A percentile compares a stretch with the other conserved stretches of the same genome.
phyloP scores from a whole-genome alignment of 129 eudicot genomes.

The Daucus carota region DH1_v3.0 NC_030383.2:3974001-3974500 shows the following conservation, averaged over 20 bases:
- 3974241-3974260: slow-evolving; percentile 76
- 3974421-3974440: neutral
- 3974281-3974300: slow-evolving; percentile 40
- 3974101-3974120: slow-evolving; percentile 73
- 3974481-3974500: neutral
- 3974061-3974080: slow-evolving; percentile 29
- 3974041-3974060: slow-evolving; percentile 72
- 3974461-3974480: neutral
- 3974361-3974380: slow-evolving; percentile 46
- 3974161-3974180: slow-evolving; percentile 64
- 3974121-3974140: slow-evolving; percentile 71
- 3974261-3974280: slow-evolving; percentile 80
- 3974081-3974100: slow-evolving; percentile 67
- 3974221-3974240: slow-evolving; percentile 18
- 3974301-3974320: slow-evolving; percentile 66
- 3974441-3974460: no score
- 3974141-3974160: slow-evolving; percentile 71
- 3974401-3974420: neutral
- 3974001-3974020: slow-evolving; percentile 95
- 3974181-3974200: slow-evolving; percentile 12
- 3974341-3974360: slow-evolving; percentile 23
- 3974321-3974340: slow-evolving; percentile 26
- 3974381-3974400: neutral
- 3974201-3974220: slow-evolving; percentile 21
- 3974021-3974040: slow-evolving; percentile 84